Evolutionary conservation across 495 filamentous ascomycete species (phyloP), one percentile per base, ranked within the genome.

Genomic region (Xanthoparmelia taractica): DNA sequence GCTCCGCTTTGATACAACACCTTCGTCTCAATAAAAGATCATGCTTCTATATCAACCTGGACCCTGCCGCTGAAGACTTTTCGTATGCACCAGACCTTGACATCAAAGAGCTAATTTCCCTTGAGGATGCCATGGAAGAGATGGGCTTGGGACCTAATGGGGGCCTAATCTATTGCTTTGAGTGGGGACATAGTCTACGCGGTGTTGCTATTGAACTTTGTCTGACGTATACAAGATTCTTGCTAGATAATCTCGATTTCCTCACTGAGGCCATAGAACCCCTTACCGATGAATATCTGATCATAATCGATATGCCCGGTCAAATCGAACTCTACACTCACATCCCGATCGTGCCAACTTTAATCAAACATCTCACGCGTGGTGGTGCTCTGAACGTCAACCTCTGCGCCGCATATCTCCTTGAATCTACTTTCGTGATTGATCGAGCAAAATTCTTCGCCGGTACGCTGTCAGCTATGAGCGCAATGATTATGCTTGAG

Each of bases 241-340:
- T 98, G 18, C 86, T 97, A 68, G 89, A 97, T 73, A 96, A 98
- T 71, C 85, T 97, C 65, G 92, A 96, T 72, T 98, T 96, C 78
- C 78, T 98, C 41, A 91, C 89, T 48, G 89, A 96, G 57, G 81
- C 85, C 1, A 85, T 98, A 23, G 92, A 96, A 64, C 84, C 87
- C 47, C 79, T 96, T 18, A 90, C 89, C 8, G 94, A 98, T 66
- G 94, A 98, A 69, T 96, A 95, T 73, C 79, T 98, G 48, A 94
- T 96, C 71, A 87, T 98, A 57, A 90, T 98, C 78, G 94, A 98
- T 74, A 96, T 97, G 88, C 94, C 94, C 1, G 94, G 94, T 58
- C 94, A 98, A 76, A 97, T 98, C 74, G 94, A 98, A 75, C 88
- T 98, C 36, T 98, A 97, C 78, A 97, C 94, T 17, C 94, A 98